phyloP scores from a whole-genome alignment of 129 eudicot genomes.

The Oenanthe sinensis region DNA sequence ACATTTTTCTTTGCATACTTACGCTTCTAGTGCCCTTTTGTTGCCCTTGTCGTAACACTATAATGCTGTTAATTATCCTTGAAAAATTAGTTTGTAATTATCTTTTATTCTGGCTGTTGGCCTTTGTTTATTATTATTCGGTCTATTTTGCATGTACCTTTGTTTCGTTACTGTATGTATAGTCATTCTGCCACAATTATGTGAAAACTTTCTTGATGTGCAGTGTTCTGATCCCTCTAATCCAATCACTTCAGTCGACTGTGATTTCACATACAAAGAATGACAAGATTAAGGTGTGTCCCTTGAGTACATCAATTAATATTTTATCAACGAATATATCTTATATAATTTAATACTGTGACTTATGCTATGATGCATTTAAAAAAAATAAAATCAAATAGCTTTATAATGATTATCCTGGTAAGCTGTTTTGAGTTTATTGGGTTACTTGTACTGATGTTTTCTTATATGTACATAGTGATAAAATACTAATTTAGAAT shows the following conservation, averaged over 20 bases:
- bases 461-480: neutral
- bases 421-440: neutral
- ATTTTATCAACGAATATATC: neutral
- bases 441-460: neutral
- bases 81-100: neutral
- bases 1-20: neutral
- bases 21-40: neutral
- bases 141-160: neutral
- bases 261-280: slow-evolving; percentile 65
- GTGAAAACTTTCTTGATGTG: slow-evolving; percentile 8
- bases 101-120: neutral
- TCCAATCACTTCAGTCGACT: slow-evolving; percentile 75
- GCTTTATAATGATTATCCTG: neutral
- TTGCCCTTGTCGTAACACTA: neutral
- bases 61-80: neutral
- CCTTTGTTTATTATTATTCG: neutral
- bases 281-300: slow-evolving; percentile 68
- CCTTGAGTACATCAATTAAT: neutral
- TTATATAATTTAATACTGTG: neutral
- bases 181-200: slow-evolving; percentile 5
- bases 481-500: neutral
- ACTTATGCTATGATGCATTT: neutral
- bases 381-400: neutral
- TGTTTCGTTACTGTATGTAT: neutral
- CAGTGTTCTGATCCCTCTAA: slow-evolving; percentile 76